Base-by-base conservation (phyloP, 192 early-diverging fungal species). In the Linnemannia zychae region DNA sequence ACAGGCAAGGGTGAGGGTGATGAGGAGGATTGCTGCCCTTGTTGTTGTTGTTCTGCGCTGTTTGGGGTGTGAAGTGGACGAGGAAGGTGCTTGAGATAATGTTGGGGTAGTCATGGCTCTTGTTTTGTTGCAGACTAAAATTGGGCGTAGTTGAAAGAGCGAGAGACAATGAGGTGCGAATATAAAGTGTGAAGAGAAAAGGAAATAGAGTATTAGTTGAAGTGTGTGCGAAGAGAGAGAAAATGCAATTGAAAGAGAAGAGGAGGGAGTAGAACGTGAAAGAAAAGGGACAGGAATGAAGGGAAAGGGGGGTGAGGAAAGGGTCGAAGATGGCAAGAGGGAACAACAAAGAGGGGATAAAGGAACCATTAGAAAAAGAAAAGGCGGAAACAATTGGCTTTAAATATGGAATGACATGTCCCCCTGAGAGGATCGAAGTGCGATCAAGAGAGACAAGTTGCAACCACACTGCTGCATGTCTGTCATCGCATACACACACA, bases 1-100 rank as follows among this genome's bases (percentile, higher is more conserved):
- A 24, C 34, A 68, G 0, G 74, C 38, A 28, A 76, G 52, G 48
- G 65, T 50, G 33, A 77, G 36, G 31, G 75, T 50, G 48, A 77
- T 24, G 67, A 77, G 33, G 46, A 69, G 17, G 20, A 65, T 36
- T 22, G 49, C 31, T 6, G 57, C 28, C 31, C 28, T 63, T 69
- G 75, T 38, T 1, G n/a, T 48, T 74, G 28, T 49, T 57, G 11
- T n/a, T 33, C 40, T 57, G 49, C 20, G 28, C 57, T 57, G 24
- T 63, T 31, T 38, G 36, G n/a, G 37, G 17, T 20, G 34, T 22
- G 22, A 31, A 12, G 24, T 31, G 24, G 22, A 22, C 5, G 36
- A 68, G 7, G 67, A 68, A 22, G 22, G 11, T 40, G 37, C 3
- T 40, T 17, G 2, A 17, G 67, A 38, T 68, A 38, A 38, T 38